Evolutionary conservation across 2,329 filamentous ascomycete genomes (phyloP).

Genomic region (Colletotrichum sp.): DNA sequence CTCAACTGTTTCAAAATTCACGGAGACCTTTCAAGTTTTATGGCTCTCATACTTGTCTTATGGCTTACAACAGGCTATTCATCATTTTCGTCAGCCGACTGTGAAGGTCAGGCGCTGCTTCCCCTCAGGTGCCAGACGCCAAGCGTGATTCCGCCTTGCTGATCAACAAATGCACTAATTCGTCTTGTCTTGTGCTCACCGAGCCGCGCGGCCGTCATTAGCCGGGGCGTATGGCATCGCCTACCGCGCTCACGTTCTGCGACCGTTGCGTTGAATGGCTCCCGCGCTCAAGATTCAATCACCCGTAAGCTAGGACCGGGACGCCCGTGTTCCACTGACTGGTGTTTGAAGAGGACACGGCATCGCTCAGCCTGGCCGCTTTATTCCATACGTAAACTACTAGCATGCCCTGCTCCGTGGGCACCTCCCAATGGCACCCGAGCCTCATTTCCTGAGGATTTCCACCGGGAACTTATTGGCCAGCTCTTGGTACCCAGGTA

Average conservation of each 20-base stretch:
- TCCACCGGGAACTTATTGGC: conserved; percentile 63
- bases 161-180: neutral
- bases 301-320: neutral
- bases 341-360: neutral
- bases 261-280: neutral
- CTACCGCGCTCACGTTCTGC: neutral
- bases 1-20: neutral
- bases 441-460: conserved; percentile 44
- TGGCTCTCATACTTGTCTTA: neutral
- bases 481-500: conserved; percentile 62
- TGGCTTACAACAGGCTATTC: neutral
- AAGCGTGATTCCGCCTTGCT: neutral
- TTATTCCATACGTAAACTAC: neutral
- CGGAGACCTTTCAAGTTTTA: neutral
- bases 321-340: neutral
- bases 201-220: neutral
- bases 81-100: neutral
- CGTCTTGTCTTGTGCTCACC: neutral
- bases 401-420: neutral
- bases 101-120: neutral
- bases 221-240: neutral
- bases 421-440: neutral
- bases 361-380: neutral
- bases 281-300: neutral
- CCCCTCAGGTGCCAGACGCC: neutral